Evolutionary conservation across 108 stramenopile species (phyloP).

Genomic region (Cylindrotheca fusiformis): DNA sequence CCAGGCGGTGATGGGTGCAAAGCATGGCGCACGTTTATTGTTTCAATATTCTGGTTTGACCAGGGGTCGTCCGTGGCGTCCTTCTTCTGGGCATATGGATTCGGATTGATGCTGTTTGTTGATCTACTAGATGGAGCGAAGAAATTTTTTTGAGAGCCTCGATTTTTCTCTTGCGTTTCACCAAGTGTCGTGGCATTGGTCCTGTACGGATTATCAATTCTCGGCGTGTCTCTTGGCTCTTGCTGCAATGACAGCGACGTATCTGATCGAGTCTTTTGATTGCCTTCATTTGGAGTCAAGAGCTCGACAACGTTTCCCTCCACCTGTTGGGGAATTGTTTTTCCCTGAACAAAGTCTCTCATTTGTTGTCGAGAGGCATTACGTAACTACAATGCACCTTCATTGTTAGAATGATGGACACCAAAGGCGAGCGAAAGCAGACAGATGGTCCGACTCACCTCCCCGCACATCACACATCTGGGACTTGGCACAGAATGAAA

Average conservation of each 20-base stretch:
- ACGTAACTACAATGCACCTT: conserved; percentile 13
- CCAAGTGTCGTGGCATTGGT: too few species aligned
- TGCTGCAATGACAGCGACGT: not conserved
- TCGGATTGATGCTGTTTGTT: too few species aligned
- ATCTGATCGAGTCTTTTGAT: not conserved
- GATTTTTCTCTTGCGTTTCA: too few species aligned
- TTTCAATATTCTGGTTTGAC: too few species aligned
- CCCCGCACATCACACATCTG: conserved; percentile 79
- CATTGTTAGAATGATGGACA: not conserved
- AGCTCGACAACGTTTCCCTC: conserved; percentile 13
- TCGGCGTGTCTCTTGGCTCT: not conserved
- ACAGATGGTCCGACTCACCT: conserved; percentile 38
- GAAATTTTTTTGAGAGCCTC: too few species aligned
- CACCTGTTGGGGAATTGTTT: conserved; percentile 2
- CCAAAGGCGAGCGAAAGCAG: not conserved
- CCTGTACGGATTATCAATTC: too few species aligned
- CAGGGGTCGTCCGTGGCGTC: too few species aligned
- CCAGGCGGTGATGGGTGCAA: not conserved
- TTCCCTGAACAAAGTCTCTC: conserved; percentile 51
- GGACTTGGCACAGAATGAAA: conserved; percentile 42
- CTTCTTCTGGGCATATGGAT: too few species aligned
- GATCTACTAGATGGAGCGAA: too few species aligned
- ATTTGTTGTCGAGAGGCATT: conserved; percentile 47
- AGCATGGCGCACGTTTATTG: too few species aligned
- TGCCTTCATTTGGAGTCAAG: not conserved